These are phyloP conservation scores for Coffea canephora DNA, from an alignment of 257 asterid species.

Conservation along the genomic window DNA sequence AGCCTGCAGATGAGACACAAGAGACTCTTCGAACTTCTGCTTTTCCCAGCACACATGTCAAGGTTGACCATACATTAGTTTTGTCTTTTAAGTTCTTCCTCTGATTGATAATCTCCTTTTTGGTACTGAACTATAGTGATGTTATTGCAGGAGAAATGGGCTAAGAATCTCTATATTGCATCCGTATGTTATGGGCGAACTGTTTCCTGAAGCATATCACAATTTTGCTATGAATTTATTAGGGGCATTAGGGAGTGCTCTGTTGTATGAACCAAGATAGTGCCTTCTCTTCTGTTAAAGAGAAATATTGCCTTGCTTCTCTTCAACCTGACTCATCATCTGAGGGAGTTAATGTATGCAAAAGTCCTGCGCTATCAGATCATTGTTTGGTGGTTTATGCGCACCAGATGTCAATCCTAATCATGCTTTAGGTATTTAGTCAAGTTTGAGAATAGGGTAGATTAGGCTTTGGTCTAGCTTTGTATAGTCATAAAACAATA, in stretches of 20 bases:
- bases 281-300: not conserved
- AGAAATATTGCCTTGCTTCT: not conserved
- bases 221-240: conserved; percentile 15
- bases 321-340: conserved; percentile 2
- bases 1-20: conserved; percentile 69
- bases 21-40: conserved; percentile 87
- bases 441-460: conserved; percentile 14
- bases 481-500: conserved; percentile 25
- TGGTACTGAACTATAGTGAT: not conserved
- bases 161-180: conserved; percentile 33
- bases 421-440: conserved; percentile 17
- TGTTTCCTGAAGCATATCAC: conserved; percentile 47
- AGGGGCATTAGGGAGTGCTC: conserved; percentile 11
- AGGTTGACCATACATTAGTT: conserved; percentile 34
- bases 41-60: conserved; percentile 72
- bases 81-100: not conserved
- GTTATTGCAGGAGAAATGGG: conserved; percentile 33
- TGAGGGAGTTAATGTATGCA: not conserved
- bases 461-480: conserved; percentile 20
- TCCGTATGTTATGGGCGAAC: conserved; percentile 35
- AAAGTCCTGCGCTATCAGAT: not conserved
- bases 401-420: not conserved
- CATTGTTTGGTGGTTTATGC: conserved; percentile 8
- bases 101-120: not conserved
- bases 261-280: conserved; percentile 1